Evolutionary conservation across 2,329 filamentous ascomycete species (phyloP).

Genomic region (Cercospora zeina): DNA sequence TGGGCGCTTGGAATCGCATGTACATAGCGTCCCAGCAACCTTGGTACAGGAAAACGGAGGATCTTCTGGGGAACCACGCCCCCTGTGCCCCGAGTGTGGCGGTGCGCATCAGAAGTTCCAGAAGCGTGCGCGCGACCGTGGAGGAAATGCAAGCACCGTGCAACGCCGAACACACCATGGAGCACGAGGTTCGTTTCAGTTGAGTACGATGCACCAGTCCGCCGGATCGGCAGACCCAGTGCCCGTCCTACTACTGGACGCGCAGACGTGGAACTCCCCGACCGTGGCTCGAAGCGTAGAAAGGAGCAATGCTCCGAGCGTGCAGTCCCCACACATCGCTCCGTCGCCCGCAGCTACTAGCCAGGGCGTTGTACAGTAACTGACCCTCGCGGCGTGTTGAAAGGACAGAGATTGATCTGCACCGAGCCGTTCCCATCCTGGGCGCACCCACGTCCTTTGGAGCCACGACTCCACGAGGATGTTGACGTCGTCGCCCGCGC

Average conservation of each 20-base stretch:
- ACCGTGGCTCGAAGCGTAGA: neutral
- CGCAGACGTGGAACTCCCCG: neutral
- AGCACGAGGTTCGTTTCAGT: neutral
- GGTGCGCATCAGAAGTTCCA: neutral
- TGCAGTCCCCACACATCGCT: neutral
- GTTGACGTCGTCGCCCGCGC: neutral
- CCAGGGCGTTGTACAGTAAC: neutral
- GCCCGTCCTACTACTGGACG: neutral
- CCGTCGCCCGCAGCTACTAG: neutral
- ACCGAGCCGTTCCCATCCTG: neutral
- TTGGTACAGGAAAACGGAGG: neutral
- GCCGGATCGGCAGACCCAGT: neutral
- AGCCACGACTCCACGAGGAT: neutral
- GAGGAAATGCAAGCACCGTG: neutral
- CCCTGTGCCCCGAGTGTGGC: neutral
- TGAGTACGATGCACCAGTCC: neutral
- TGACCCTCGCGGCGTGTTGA: neutral
- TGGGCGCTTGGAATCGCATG: conserved; percentile 1
- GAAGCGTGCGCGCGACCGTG: neutral
- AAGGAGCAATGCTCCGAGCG: neutral
- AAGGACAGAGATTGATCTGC: neutral
- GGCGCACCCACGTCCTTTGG: neutral
- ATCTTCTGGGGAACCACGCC: neutral
- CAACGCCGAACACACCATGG: neutral
- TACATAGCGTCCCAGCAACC: neutral